Conservation (phyloP, 2,329 filamentous ascomycete species). For the Kalmusia sp. region DNA sequence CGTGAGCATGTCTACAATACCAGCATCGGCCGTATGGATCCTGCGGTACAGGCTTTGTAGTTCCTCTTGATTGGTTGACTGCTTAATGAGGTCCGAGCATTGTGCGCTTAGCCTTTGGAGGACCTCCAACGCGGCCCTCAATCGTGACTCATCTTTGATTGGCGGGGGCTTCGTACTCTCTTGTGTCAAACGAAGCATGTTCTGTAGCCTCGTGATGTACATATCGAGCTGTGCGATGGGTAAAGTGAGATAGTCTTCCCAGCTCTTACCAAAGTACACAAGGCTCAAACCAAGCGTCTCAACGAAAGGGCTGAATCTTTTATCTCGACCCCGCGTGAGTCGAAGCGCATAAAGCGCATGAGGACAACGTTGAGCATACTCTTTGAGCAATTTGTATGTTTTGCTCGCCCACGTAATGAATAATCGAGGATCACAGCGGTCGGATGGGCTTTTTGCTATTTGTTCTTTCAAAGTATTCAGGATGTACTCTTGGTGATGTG, state of each 20-base stretch:
- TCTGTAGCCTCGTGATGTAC: constrained; percentile 25
- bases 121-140: constrained; percentile 22
- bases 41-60: constrained; percentile 31
- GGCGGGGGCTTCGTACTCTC: constrained; percentile 3
- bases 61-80: constrained; percentile 28
- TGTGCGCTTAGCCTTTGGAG: constrained; percentile 20
- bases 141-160: constrained; percentile 12
- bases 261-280: constrained; percentile 31
- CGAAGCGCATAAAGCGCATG: constrained; percentile 32
- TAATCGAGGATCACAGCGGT: constrained; percentile 25
- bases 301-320: constrained; percentile 33
- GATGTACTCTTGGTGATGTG: constrained; percentile 27
- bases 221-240: constrained; percentile 31
- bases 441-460: constrained; percentile 14
- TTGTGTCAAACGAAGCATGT: constrained; percentile 16
- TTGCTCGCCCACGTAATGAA: constrained; percentile 33
- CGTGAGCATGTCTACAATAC: constrained; percentile 22
- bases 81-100: constrained; percentile 19
- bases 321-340: constrained; percentile 25
- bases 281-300: constrained; percentile 33
- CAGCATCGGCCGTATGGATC: constrained; percentile 25
- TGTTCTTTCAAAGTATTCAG: constrained; percentile 26
- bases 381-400: constrained; percentile 25
- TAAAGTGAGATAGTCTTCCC: constrained; percentile 35
- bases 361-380: constrained; percentile 34